phyloP scores from a whole-genome alignment of 371 early-diverging fungal genomes.

The Rhizopus arrhizus region DNA sequence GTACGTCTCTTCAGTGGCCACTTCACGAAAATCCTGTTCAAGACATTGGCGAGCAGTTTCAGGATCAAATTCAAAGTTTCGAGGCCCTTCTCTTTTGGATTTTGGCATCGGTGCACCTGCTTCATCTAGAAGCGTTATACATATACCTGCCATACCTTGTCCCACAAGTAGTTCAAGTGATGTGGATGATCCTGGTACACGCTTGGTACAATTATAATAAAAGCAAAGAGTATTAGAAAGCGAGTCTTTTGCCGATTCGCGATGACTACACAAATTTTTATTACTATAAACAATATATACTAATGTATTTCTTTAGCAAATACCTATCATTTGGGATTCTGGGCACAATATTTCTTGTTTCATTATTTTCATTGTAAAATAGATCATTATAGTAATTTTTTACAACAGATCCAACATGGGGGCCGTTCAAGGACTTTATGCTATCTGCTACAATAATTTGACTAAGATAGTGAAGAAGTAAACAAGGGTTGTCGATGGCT shows the following conservation, averaged over 20 bases:
- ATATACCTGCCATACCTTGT: slow-evolving; percentile 74
- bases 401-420: slow-evolving; percentile 59
- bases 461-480: slow-evolving; percentile 65
- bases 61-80: slow-evolving; percentile 32
- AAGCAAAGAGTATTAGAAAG: slow-evolving; percentile 34
- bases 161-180: slow-evolving; percentile 53
- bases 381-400: slow-evolving; percentile 35
- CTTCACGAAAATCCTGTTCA: slow-evolving; percentile 39
- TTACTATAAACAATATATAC: neutral
- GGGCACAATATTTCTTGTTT: slow-evolving; percentile 9
- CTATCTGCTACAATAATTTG: slow-evolving; percentile 63
- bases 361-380: slow-evolving; percentile 14
- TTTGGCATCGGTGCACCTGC: slow-evolving; percentile 40
- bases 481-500: slow-evolving; percentile 58
- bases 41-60: slow-evolving; percentile 33
- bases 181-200: slow-evolving; percentile 40
- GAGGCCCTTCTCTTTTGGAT: slow-evolving; percentile 16
- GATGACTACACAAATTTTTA: neutral
- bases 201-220: slow-evolving; percentile 54
- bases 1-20: slow-evolving; percentile 20
- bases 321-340: neutral
- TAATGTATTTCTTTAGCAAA: neutral
- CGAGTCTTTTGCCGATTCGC: slow-evolving; percentile 16
- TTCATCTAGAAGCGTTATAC: slow-evolving; percentile 60
- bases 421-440: slow-evolving; percentile 54